Evolutionary conservation across 257 asterid genomes (phyloP), one percentile per base, ranked within the genome.

Genomic region (Mentha longifolia): DNA sequence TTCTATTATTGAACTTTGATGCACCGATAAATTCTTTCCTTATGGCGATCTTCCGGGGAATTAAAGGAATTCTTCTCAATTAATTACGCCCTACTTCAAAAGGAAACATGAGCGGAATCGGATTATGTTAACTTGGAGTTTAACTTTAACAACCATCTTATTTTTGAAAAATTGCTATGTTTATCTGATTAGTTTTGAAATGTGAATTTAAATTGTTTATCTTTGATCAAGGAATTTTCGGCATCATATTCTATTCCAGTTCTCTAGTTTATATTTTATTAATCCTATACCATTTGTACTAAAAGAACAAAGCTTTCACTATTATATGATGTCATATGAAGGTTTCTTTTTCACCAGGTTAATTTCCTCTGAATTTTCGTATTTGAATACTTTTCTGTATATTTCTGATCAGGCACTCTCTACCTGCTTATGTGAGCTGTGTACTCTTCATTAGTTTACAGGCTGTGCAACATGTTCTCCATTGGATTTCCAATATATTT

Each of bases 1-100:
- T 72, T 64, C 25, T 16, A 7, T 81, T 70, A 64, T 71, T 45
- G 74, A 63, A 61, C 49, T 77, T 54, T 52, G 61, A 25, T 65
- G 35, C 6, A 3, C 42, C 55, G 6, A n/a, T 31, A 9, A 35
- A 54, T 16, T 68, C 13, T 73, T 31, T 52, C 51, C 37, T 55
- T 20, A 11, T 30, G 70, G 20, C 17, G 64, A 68, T 68, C 47
- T 69, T 73, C 33, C 56, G 49, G 56, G 28, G 55, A 68, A 77
- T 66, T 28, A 8, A 75, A 51, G 46, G 65, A 61, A 14, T 17
- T 19, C 37, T 41, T 39, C 55, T 61, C 7, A 59, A 15, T 47
- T 46, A 56, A 47, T 33, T 9, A 55, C 60, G 61, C 41, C 56
- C 57, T 22, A 47, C 43, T 54, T 14, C 52, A 12, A 69, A 43